phyloP scores from a whole-genome alignment of 2,329 filamentous ascomycete genomes.

The Paecilomyces sp. region DNA sequence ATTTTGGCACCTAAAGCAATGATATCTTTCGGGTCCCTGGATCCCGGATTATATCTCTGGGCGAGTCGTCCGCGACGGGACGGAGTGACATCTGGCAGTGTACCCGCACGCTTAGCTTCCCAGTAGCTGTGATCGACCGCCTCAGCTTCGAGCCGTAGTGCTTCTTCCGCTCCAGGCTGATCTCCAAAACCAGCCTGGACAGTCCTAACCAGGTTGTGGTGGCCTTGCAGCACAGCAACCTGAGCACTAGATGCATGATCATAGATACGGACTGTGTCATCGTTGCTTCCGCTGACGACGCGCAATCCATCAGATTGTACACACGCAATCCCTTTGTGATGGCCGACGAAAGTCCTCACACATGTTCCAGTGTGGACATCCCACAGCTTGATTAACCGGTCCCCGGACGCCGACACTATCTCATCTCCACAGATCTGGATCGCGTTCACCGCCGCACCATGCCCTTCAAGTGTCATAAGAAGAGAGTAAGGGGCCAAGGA shows the following conservation, averaged over 20 bases:
- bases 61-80: slow-evolving; percentile 46
- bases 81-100: slow-evolving; percentile 24
- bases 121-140: slow-evolving; percentile 69
- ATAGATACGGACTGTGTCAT: slow-evolving; percentile 93
- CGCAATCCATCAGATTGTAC: slow-evolving; percentile 92
- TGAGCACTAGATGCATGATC: slow-evolving; percentile 80
- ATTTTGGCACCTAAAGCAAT: slow-evolving; percentile 72
- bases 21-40: slow-evolving; percentile 66
- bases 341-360: slow-evolving; percentile 71
- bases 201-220: slow-evolving; percentile 79
- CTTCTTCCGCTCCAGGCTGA: slow-evolving; percentile 68
- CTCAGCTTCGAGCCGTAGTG: slow-evolving; percentile 66
- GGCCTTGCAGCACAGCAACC: slow-evolving; percentile 77
- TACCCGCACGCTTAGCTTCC: slow-evolving; percentile 44
- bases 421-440: slow-evolving; percentile 82
- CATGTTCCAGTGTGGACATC: slow-evolving; percentile 74
- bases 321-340: slow-evolving; percentile 93
- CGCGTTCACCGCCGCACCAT: slow-evolving; percentile 88
- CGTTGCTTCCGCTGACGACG: slow-evolving; percentile 92
- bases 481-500: slow-evolving; percentile 61
- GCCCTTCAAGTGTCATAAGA: slow-evolving; percentile 73
- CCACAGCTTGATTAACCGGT: slow-evolving; percentile 92
- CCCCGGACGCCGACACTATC: slow-evolving; percentile 90
- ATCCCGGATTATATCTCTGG: slow-evolving; percentile 58
- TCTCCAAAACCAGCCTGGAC: slow-evolving; percentile 94